Evolutionary conservation across 345 rosid genomes (phyloP).

Genomic region (Gossypium mustelinum): DNA sequence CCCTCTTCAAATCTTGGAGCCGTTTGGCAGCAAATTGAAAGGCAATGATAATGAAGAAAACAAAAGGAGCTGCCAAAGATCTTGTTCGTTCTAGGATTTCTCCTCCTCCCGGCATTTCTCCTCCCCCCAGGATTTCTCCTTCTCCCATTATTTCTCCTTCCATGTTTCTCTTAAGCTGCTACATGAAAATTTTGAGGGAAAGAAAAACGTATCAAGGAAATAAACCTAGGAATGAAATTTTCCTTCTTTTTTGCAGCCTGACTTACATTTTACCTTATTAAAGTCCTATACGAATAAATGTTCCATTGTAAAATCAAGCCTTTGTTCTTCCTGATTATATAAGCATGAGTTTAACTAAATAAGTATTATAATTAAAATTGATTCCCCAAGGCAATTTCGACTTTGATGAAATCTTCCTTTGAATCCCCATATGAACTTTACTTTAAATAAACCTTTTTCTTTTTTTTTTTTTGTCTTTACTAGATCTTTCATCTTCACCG

Average conservation of each 20-base stretch:
- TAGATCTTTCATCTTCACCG: not conserved
- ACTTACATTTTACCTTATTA: not conserved
- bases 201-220: not conserved
- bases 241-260: not conserved
- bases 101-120: slow-evolving; percentile 31
- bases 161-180: slow-evolving; percentile 19
- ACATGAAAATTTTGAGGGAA: not conserved
- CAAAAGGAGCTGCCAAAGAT: slow-evolving; percentile 53
- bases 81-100: slow-evolving; percentile 33
- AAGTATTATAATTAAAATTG: not conserved
- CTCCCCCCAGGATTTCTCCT: slow-evolving; percentile 26
- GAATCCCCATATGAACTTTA: not conserved
- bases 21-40: slow-evolving; percentile 47
- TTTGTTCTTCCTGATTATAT: not conserved
- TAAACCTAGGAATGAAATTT: not conserved
- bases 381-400: not conserved
- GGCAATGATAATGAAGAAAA: slow-evolving; percentile 41
- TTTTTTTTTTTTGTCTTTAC: not conserved
- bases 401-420: not conserved
- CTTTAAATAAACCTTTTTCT: not conserved
- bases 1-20: slow-evolving; percentile 53
- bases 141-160: slow-evolving; percentile 14
- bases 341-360: not conserved
- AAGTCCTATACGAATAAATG: not conserved
- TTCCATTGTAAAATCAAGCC: not conserved